Percentiles rank a stretch among this genome's conserved stretches.
Evolutionary conservation across 2,329 filamentous ascomycete species (phyloP).

Genomic region (Aspergillus tubingensis): DNA sequence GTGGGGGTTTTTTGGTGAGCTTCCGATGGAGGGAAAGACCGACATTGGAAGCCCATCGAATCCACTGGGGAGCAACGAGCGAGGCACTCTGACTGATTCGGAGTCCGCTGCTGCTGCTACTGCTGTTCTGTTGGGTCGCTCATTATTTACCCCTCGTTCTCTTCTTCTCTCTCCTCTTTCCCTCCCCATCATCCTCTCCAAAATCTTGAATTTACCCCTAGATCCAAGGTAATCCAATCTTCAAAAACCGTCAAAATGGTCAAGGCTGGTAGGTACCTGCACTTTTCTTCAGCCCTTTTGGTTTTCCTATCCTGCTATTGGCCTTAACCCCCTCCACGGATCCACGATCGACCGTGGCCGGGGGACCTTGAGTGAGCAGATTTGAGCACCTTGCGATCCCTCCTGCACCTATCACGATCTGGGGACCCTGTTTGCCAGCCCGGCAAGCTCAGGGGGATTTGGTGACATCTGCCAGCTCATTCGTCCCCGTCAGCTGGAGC

Average conservation of each 20-base stretch:
- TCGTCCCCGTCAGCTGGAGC: constrained; percentile 3
- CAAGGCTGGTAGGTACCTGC: constrained; percentile 78
- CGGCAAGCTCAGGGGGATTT: constrained; percentile 7
- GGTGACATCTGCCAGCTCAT: constrained; percentile 8
- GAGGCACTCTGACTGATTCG: constrained; percentile 5
- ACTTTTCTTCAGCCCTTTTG: constrained; percentile 13
- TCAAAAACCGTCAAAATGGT: constrained; percentile 79
- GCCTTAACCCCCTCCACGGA: constrained; percentile 14
- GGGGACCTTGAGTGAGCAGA: constrained; percentile 44
- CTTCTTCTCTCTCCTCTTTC: constrained; percentile 19
- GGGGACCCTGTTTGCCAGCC: constrained; percentile 9
- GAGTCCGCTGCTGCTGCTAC: neutral
- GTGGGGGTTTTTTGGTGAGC: constrained; percentile 15
- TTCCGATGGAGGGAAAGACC: constrained; percentile 8
- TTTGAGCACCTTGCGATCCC: constrained; percentile 45
- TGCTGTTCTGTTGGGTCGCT: constrained; percentile 2
- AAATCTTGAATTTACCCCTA: constrained; percentile 25
- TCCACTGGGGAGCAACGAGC: neutral
- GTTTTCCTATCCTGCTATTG: constrained; percentile 23
- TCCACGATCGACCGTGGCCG: constrained; percentile 33
- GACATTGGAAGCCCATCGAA: constrained; percentile 19
- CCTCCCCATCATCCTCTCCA: constrained; percentile 8
- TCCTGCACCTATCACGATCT: constrained; percentile 32
- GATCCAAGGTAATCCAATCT: constrained; percentile 5
- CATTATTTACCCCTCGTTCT: constrained; percentile 18